These are phyloP conservation scores for Debaryomyces prosopidis DNA, from an alignment of 805 yeast genomes.

Conservation along the genomic window DNA sequence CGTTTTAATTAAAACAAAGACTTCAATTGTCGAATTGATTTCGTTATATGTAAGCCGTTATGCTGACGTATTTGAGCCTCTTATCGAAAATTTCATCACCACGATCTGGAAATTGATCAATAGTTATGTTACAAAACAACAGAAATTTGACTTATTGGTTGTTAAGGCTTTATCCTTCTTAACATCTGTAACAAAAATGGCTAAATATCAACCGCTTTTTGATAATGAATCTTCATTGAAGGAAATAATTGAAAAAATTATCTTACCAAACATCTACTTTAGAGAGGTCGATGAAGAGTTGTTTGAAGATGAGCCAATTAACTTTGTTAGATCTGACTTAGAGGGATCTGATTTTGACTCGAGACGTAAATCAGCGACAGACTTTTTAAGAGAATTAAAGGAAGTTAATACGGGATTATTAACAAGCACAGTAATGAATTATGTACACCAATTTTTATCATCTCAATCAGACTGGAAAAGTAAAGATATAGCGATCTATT, in stretches of 20 bases:
- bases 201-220: conserved; percentile 66
- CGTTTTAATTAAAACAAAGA: conserved; percentile 66
- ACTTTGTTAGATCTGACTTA: conserved; percentile 85
- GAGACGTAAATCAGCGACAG: conserved; percentile 90
- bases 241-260: conserved; percentile 77
- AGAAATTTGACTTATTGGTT: conserved; percentile 81
- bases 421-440: conserved; percentile 71
- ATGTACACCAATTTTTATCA: conserved; percentile 67
- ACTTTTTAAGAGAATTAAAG: conserved; percentile 83
- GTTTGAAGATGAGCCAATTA: conserved; percentile 97
- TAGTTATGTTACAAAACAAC: conserved; percentile 62
- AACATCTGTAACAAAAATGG: conserved; percentile 75
- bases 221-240: conserved; percentile 58
- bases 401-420: conserved; percentile 72
- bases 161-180: conserved; percentile 79
- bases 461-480: conserved; percentile 71
- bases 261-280: conserved; percentile 83
- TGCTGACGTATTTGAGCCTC: conserved; percentile 84
- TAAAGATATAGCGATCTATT: conserved; percentile 82
- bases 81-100: conserved; percentile 76
- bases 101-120: conserved; percentile 75
- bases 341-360: conserved; percentile 96
- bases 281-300: conserved; percentile 88
- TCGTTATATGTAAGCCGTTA: conserved; percentile 87
- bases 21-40: conserved; percentile 81